phyloP scores from a whole-genome alignment of 2,329 filamentous ascomycete species.

The Monilinia fructigena region DNA sequence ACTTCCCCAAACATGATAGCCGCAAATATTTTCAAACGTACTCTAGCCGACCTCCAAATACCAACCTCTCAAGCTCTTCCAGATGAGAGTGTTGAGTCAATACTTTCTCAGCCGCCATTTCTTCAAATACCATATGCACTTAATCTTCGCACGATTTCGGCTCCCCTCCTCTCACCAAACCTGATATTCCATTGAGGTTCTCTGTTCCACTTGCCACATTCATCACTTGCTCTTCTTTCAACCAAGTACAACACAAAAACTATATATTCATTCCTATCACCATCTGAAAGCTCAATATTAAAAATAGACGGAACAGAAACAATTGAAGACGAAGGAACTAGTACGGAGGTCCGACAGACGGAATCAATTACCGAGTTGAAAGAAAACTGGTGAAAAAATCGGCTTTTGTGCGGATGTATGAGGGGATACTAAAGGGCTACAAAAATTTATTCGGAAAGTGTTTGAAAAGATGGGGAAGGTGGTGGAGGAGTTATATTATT shows the following conservation, averaged over 20 bases:
- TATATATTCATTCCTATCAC: not conserved
- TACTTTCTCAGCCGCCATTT: not conserved
- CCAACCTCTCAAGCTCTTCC: not conserved
- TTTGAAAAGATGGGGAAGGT: not conserved
- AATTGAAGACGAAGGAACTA: not conserved
- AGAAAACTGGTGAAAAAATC: too few species aligned
- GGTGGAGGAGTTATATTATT: too few species aligned
- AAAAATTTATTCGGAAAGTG: not conserved
- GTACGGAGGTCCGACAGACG: too few species aligned
- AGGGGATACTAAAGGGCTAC: not conserved
- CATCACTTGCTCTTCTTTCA: not conserved
- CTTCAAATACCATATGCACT: not conserved
- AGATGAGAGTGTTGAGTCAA: not conserved
- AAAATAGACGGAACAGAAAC: not conserved
- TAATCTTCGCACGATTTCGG: not conserved
- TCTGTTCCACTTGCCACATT: not conserved
- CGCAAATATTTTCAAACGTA: not conserved
- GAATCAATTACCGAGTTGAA: not conserved
- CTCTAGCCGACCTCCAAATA: not conserved
- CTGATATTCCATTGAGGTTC: not conserved
- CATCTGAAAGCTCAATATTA: not conserved
- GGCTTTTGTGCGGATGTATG: not conserved
- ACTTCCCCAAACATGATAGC: not conserved
- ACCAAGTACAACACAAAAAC: not conserved
- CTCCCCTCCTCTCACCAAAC: not conserved